Conservation (phyloP, 345 rosid genomes). For the Eucalyptus regnans region DNA sequence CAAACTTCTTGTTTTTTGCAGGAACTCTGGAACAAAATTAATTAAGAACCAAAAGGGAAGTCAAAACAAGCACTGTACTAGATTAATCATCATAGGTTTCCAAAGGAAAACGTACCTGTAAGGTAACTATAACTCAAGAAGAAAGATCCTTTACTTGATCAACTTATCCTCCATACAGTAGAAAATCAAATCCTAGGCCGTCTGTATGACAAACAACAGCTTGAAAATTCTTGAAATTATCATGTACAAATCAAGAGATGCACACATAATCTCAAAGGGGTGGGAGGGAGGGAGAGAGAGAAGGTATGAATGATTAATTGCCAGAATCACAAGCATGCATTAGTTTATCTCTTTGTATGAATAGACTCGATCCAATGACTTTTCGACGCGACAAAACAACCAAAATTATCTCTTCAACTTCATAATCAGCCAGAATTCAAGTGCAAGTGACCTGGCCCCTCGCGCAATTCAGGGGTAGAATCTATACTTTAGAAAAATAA, state of each 20-base stretch:
- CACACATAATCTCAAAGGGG: not conserved
- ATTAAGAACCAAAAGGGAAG: not conserved
- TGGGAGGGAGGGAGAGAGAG: not conserved
- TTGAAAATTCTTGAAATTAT: not conserved
- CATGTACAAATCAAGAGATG: not conserved
- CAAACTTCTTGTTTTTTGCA: not conserved
- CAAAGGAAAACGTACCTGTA: not conserved
- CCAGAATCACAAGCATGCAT: not conserved
- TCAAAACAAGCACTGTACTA: not conserved
- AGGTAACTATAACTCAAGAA: not conserved
- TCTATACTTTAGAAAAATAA: not conserved
- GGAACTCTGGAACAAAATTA: not conserved
- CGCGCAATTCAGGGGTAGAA: not conserved
- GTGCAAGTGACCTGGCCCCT: not conserved
- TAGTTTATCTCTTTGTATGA: not conserved
- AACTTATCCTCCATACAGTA: not conserved
- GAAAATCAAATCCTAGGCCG: not conserved
- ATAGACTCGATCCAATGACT: not conserved
- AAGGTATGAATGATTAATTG: not conserved
- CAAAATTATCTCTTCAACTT: not conserved
- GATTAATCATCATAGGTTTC: not conserved
- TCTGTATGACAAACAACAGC: not conserved
- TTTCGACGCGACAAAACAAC: not conserved
- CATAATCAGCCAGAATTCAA: not conserved
- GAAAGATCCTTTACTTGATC: not conserved